These are phyloP conservation scores for Mycena chlorophos DNA, from an alignment of 768 basidiomycete genomes.

Conservation along the genomic window DNA sequence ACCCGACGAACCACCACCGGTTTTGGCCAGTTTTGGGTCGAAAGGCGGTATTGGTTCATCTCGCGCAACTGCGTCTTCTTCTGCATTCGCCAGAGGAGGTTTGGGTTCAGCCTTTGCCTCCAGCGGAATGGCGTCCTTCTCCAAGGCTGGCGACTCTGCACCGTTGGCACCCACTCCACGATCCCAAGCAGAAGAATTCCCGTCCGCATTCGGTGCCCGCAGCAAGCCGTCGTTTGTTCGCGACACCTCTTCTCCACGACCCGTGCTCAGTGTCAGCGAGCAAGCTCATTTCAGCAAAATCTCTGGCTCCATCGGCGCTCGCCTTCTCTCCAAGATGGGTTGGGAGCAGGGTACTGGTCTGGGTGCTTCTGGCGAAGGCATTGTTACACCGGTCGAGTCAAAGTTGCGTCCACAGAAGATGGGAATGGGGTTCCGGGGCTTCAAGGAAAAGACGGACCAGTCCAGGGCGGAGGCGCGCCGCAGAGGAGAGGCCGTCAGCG, in stretches of 20 bases:
- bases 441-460: slow-evolving; percentile 86
- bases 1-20: slow-evolving; percentile 37
- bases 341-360: slow-evolving; percentile 86
- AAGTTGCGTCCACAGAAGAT: slow-evolving; percentile 82
- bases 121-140: slow-evolving; percentile 19
- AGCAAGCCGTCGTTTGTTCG: slow-evolving; percentile 52
- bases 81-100: slow-evolving; percentile 17
- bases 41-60: slow-evolving; percentile 46
- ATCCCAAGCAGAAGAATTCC: slow-evolving; percentile 31
- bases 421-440: slow-evolving; percentile 86
- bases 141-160: slow-evolving; percentile 17
- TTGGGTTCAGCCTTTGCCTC: slow-evolving; percentile 19
- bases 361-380: slow-evolving; percentile 74
- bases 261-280: slow-evolving; percentile 63
- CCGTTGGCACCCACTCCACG: slow-evolving; percentile 17
- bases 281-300: slow-evolving; percentile 82
- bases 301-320: slow-evolving; percentile 76
- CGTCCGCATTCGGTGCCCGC: slow-evolving; percentile 42
- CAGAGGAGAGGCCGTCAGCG: slow-evolving; percentile 71
- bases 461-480: slow-evolving; percentile 77
- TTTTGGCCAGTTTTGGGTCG: slow-evolving; percentile 32
- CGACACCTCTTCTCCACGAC: slow-evolving; percentile 47
- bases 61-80: slow-evolving; percentile 6
- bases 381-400: slow-evolving; percentile 83
- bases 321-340: slow-evolving; percentile 93